Percentiles rank a stretch among this genome's conserved stretches.
These are phyloP conservation scores for Penicillium atrosanguineum DNA, from an alignment of 495 filamentous ascomycete genomes.

Conservation along the genomic window DNA sequence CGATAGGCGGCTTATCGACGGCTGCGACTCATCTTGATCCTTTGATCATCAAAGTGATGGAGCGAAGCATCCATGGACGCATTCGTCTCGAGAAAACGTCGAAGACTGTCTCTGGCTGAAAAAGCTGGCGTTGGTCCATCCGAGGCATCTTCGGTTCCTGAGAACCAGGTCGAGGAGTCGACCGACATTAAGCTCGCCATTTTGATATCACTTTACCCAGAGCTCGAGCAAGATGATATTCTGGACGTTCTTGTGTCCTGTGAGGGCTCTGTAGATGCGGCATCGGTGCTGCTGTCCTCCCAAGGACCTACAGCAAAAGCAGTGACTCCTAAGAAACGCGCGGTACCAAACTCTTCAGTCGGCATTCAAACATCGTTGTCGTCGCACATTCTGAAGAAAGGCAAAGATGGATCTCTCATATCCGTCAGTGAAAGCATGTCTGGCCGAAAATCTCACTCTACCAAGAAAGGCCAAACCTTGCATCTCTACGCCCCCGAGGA, in stretches of 20 bases:
- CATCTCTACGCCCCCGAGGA: slow-evolving; percentile 79
- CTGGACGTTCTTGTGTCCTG: slow-evolving; percentile 76
- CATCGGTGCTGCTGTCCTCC: slow-evolving; percentile 50
- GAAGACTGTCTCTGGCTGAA: slow-evolving; percentile 27
- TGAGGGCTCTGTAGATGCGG: slow-evolving; percentile 70
- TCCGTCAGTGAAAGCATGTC: slow-evolving; percentile 41
- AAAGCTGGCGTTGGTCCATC: background rate
- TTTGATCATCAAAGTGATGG: background rate
- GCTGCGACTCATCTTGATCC: background rate
- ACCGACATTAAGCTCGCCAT: slow-evolving; percentile 89
- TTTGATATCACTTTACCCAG: slow-evolving; percentile 71
- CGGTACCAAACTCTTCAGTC: slow-evolving; percentile 14
- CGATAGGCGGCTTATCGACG: slow-evolving; percentile 15
- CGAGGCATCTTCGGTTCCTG: slow-evolving; percentile 3
- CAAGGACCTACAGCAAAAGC: slow-evolving; percentile 12
- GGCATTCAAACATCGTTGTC: slow-evolving; percentile 40
- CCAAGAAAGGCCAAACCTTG: slow-evolving; percentile 76
- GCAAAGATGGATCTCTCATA: slow-evolving; percentile 22
- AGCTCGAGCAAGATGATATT: slow-evolving; percentile 59
- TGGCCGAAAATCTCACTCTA: slow-evolving; percentile 35
- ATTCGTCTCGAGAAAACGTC: slow-evolving; percentile 54
- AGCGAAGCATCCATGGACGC: slow-evolving; percentile 48
- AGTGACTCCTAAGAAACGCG: slow-evolving; percentile 30
- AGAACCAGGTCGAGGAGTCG: slow-evolving; percentile 57
- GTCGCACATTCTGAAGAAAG: slow-evolving; percentile 43